Evolutionary conservation across 208 protist species (phyloP), one percentile per base, ranked within the genome.

Genomic region (Blechomonas ayalai): DNA sequence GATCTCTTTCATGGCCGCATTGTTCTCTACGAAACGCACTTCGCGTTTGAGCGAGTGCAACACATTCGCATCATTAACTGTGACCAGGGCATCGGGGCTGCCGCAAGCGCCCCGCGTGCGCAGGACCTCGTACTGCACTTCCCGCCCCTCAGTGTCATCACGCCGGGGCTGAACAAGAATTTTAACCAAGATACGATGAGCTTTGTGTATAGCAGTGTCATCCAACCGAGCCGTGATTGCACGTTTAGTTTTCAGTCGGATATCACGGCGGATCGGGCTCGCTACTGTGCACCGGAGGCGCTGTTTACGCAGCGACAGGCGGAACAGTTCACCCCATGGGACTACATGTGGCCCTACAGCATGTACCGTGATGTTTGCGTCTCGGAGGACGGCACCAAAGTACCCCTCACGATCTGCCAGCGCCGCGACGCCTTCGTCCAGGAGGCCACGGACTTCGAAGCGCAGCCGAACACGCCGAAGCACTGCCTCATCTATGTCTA

Each of bases 331-430:
- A 95, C 82, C 4, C 82, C 86, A 38, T 91, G 78, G 79, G 86
- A 95, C 58, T 95, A 95, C 67, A 95, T 95, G 86, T 95, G 86
- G 82, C 86, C 86, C 2, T 91, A 95, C 61, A 89, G 68, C 62
- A 88, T 91, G 47, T 95, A 91, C 47, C 79, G 86, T 38, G 86
- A 95, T 40, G 59, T 91, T 10, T 90, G 80, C 42, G 60, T 84
- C 10, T 84, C 80, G 4, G 66, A 75, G 19, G 86, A 95, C 52
- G 86, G 82, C 9, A 90, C 79, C 25, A 69, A 91, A 41, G 83
- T 95, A 22, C 86, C 86, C 22, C 80, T 95, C 29, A 95, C 86
- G 9, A 91, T 95, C 42, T 91, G 82, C 43, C 86, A 95, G 19
- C 72, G 79, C 8, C 64, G 78, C 20, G 86, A 95, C 51, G 73